Base-by-base conservation (phyloP, 2,329 filamentous ascomycete genomes). In the Fusarium zealandicum region DNA sequence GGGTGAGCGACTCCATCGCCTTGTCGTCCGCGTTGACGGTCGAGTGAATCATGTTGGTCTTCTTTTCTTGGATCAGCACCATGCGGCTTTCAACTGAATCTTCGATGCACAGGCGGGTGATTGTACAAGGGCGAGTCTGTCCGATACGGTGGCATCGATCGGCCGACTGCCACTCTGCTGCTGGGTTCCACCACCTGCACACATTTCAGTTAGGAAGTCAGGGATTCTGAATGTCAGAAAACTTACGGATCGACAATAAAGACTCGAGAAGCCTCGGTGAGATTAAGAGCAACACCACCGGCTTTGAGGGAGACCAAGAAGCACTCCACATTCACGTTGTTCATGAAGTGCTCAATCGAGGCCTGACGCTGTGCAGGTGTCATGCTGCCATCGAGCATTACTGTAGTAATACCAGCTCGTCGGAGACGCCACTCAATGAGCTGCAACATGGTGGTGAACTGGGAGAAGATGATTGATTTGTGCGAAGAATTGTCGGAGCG, bases 301-400 rank as follows among this genome's bases (percentile, higher is more conserved):
- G 95, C 95, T 76, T 98, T 98, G 56, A 99, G 81, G 0, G 93
- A 97, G 1, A 99, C 95, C 2, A 99, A 79, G 74, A 99, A 99
- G 52, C 96, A 95, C 73, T 98, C 95, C 2, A 96, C 92, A 57
- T 97, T 88, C 5, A 92, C 84, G 54, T 97, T 96, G 38, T 84
- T 93, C 93, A 97, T 98, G 76, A 98, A 98, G 68, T 96, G 89
- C 54, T 96, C 90, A 69, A 98, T 98, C 3, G 91, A 95, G 28
- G 90, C 92, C 73, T 97, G 92, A 14, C 95, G 89, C 76, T 96
- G 92, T 1, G 90, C 88, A 8, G 93, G 95, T 6, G 90, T 96
- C 95, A 99, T 99, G 74, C 89, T 96, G 18, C 95, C 95, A 70
- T 99, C 95, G 5, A 99, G 84, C 92, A 99, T 96, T 52, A 98